Percentiles rank a stretch among this genome's conserved stretches.
These are phyloP conservation scores for Yamadazyma paraphyllophila DNA, from an alignment of 805 yeast species.

Conservation along the genomic window DNA sequence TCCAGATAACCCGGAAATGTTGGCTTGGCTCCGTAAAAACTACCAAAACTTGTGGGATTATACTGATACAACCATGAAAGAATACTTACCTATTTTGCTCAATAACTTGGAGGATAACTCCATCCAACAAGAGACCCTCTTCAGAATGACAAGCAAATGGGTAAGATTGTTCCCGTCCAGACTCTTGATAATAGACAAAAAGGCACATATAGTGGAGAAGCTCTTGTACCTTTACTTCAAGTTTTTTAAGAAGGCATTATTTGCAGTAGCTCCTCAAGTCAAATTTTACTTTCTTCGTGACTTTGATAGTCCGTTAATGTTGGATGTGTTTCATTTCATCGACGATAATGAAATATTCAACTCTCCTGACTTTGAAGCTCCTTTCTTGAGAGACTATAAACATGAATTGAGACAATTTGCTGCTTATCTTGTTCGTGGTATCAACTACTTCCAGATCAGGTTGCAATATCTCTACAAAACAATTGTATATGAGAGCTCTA, in stretches of 20 bases:
- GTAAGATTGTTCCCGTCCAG: slow-evolving; percentile 32
- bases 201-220: slow-evolving; percentile 31
- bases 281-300: slow-evolving; percentile 39
- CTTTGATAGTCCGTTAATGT: slow-evolving; percentile 40
- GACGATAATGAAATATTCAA: slow-evolving; percentile 24
- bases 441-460: slow-evolving; percentile 29
- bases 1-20: slow-evolving; percentile 8
- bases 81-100: slow-evolving; percentile 27
- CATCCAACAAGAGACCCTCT: slow-evolving; percentile 32
- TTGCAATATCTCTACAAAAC: slow-evolving; percentile 27
- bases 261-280: slow-evolving; percentile 39
- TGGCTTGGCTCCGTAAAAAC: slow-evolving; percentile 19
- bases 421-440: slow-evolving; percentile 31
- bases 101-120: slow-evolving; percentile 23
- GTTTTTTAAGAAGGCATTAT: slow-evolving; percentile 31
- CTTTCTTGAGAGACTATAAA: slow-evolving; percentile 15
- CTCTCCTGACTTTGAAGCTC: slow-evolving; percentile 18
- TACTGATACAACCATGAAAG: slow-evolving; percentile 22
- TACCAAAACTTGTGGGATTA: slow-evolving; percentile 24
- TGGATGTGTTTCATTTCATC: slow-evolving; percentile 28
- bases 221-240: slow-evolving; percentile 32
- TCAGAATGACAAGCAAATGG: slow-evolving; percentile 36
- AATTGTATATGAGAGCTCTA: slow-evolving; percentile 24
- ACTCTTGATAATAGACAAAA: slow-evolving; percentile 20
- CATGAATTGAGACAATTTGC: slow-evolving; percentile 21